Evolutionary conservation across 139 green algal species (phyloP).

Genomic region (Chlorella sorokiniana): DNA sequence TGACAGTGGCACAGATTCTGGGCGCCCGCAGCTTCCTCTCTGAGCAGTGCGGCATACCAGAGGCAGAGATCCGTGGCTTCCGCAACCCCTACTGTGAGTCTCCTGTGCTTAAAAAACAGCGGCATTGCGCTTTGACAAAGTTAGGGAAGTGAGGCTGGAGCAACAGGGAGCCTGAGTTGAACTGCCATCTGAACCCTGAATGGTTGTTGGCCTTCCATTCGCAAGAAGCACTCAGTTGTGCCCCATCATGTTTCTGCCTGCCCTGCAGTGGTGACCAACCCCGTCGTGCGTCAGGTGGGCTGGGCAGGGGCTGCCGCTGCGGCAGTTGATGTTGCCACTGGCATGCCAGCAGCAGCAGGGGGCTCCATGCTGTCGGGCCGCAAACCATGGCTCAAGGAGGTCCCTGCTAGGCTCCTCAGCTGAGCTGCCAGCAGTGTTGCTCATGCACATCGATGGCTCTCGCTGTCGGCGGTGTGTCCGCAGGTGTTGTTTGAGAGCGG

Average conservation of each 20-base stretch:
- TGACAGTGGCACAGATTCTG: conserved; percentile 9
- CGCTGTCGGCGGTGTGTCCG: not conserved
- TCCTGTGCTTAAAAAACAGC: no score
- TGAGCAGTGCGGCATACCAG: conserved; percentile 27
- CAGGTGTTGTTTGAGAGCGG: conserved; percentile 12
- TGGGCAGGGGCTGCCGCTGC: not conserved
- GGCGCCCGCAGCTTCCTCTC: not conserved
- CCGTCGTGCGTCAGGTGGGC: not conserved
- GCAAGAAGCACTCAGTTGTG: no score
- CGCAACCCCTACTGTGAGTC: not conserved
- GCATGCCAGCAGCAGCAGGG: not conserved
- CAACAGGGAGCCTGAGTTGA: no score
- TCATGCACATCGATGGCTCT: not conserved
- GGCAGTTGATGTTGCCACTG: not conserved
- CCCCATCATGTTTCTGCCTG: no score
- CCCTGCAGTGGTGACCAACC: conserved; percentile 20
- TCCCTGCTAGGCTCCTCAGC: not conserved
- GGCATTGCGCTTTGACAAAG: no score
- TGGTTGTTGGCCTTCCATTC: no score
- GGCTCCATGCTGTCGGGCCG: not conserved
- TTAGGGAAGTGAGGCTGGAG: no score
- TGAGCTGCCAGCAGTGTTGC: not conserved
- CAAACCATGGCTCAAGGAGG: not conserved
- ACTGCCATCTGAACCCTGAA: no score
- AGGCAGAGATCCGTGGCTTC: conserved; percentile 11